phyloP scores from a whole-genome alignment of 352 stramenopile species.

The Globisporangium megalacanthum region DNA sequence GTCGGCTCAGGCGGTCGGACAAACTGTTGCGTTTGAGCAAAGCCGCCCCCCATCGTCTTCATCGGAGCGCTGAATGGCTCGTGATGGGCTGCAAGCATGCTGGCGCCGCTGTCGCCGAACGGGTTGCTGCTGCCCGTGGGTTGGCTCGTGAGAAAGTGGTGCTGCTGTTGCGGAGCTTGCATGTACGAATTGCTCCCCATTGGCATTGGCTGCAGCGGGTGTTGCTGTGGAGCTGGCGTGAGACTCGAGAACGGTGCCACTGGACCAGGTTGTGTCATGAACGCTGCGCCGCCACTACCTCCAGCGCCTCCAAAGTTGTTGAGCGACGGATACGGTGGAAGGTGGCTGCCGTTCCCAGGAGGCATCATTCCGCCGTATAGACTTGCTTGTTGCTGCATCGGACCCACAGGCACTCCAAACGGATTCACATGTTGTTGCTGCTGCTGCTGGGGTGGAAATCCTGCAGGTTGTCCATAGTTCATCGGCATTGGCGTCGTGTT shows the following conservation, averaged over 20 bases:
- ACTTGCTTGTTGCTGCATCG: conserved; percentile 12
- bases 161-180: conserved; percentile 28
- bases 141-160: conserved; percentile 30
- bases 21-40: conserved; percentile 9
- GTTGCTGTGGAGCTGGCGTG: conserved; percentile 15
- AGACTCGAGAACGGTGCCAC: conserved; percentile 36
- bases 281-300: conserved; percentile 26
- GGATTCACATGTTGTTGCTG: conserved; percentile 20
- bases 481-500: conserved; percentile 13
- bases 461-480: conserved; percentile 19
- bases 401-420: conserved; percentile 18
- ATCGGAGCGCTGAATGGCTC: conserved; percentile 43
- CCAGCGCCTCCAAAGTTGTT: conserved; percentile 12
- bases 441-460: conserved; percentile 12
- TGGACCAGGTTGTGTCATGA: conserved; percentile 58
- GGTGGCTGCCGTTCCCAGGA: conserved; percentile 17
- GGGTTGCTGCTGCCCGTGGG: conserved; percentile 53
- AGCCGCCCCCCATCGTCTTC: conserved; percentile 7
- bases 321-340: conserved; percentile 17
- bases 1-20: conserved; percentile 22
- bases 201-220: conserved; percentile 15
- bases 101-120: conserved; percentile 10
- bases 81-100: conserved; percentile 32
- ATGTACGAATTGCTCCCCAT: conserved; percentile 14
- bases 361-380: conserved; percentile 13